These are phyloP conservation scores for Rhizoclosmatium globosum DNA, from an alignment of 192 early-diverging fungal species.

Conservation along the genomic window DNA sequence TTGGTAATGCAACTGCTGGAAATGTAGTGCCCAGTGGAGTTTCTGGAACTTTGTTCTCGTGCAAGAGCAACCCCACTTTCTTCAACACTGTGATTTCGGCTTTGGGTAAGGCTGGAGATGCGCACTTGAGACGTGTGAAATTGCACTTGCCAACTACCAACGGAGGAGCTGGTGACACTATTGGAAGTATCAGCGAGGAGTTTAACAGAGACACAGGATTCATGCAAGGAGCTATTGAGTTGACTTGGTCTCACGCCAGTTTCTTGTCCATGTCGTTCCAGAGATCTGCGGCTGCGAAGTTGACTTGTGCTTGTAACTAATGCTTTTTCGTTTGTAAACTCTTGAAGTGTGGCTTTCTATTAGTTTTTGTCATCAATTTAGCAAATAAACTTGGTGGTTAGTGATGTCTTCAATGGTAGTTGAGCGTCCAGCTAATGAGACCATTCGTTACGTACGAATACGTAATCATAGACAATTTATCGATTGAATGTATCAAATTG, in stretches of 20 bases:
- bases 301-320: not conserved
- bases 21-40: not conserved
- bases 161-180: conserved; percentile 3
- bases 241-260: conserved; percentile 79
- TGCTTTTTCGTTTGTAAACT: no score
- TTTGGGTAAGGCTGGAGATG: conserved; percentile 53
- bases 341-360: no score
- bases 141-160: conserved; percentile 49
- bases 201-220: conserved; percentile 62
- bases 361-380: no score
- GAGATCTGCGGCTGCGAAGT: not conserved
- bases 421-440: no score
- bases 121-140: conserved; percentile 61
- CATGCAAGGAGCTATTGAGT: conserved; percentile 65
- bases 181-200: conserved; percentile 72
- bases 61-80: conserved; percentile 23
- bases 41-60: not conserved
- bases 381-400: no score
- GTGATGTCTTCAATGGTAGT: no score
- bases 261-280: conserved; percentile 41
- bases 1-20: conserved; percentile 5
- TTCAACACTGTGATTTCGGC: conserved; percentile 46
- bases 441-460: no score
- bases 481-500: no score
- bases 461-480: no score